Evolutionary conservation across 2,329 filamentous ascomycete genomes (phyloP).

Genomic region (Neonectria sp.): DNA sequence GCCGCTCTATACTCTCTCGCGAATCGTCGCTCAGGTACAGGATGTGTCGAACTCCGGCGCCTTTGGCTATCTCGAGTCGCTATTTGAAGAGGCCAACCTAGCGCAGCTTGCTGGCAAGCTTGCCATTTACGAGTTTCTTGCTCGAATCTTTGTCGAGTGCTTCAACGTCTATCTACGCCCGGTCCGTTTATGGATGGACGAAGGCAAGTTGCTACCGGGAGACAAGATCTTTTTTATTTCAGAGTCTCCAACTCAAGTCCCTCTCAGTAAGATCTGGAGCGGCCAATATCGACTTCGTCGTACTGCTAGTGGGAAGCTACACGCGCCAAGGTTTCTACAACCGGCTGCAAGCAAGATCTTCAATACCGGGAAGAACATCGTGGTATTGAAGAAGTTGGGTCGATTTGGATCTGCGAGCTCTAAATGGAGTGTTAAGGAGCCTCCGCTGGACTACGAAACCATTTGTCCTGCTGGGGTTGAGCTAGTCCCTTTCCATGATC

Average conservation of each 20-base stretch:
- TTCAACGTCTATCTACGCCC: slow-evolving; percentile 87
- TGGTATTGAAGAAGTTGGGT: slow-evolving; percentile 83
- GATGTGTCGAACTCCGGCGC: slow-evolving; percentile 64
- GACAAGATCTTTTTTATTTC: slow-evolving; percentile 85
- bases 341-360: slow-evolving; percentile 81
- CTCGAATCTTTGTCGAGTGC: slow-evolving; percentile 82
- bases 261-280: slow-evolving; percentile 81
- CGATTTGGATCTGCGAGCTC: slow-evolving; percentile 59
- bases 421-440: slow-evolving; percentile 54
- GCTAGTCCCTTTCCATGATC: slow-evolving; percentile 79
- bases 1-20: slow-evolving; percentile 72
- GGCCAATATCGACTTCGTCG: slow-evolving; percentile 78
- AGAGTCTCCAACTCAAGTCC: slow-evolving; percentile 68
- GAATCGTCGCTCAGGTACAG: slow-evolving; percentile 72
- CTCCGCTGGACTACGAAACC: slow-evolving; percentile 68
- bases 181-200: slow-evolving; percentile 87
- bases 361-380: slow-evolving; percentile 88
- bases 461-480: slow-evolving; percentile 65
- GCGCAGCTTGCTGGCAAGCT: slow-evolving; percentile 79
- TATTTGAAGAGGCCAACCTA: slow-evolving; percentile 79
- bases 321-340: slow-evolving; percentile 82
- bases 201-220: slow-evolving; percentile 76
- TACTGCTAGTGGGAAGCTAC: slow-evolving; percentile 71
- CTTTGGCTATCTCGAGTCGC: slow-evolving; percentile 83
- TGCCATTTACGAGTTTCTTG: slow-evolving; percentile 73